Evolutionary conservation across 768 basidiomycete species (phyloP).

Genomic region (Mycena filopes): DNA sequence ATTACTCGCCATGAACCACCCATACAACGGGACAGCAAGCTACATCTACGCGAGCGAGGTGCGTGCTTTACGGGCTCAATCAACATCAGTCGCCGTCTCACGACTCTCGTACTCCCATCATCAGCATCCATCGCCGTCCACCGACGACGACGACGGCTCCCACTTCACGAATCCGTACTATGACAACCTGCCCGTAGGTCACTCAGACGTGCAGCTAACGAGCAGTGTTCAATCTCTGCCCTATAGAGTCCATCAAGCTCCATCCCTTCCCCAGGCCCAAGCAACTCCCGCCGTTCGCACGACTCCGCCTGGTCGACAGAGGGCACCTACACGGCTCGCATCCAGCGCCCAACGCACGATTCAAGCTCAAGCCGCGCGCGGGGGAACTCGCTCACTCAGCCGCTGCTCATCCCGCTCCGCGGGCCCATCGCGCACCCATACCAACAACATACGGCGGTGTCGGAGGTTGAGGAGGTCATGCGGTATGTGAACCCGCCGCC

Average conservation of each 20-base stretch:
- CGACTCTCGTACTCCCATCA: background rate
- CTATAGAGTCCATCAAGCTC: constrained; percentile 14
- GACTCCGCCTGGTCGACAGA: constrained; percentile 25
- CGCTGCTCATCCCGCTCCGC: constrained; percentile 16
- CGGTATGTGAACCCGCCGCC: background rate
- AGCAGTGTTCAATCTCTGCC: background rate
- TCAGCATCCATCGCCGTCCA: background rate
- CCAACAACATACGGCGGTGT: constrained; percentile 9
- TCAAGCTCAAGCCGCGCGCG: constrained; percentile 2
- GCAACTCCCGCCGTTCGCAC: constrained; percentile 16
- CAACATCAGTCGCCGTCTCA: too few relatives aligned
- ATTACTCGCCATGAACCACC: constrained; percentile 7
- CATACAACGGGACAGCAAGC: constrained; percentile 22
- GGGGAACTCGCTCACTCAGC: constrained; percentile 3
- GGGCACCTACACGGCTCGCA: constrained; percentile 27
- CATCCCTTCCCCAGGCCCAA: background rate
- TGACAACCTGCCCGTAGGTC: background rate
- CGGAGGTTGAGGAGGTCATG: too few relatives aligned
- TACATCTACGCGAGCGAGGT: constrained; percentile 28
- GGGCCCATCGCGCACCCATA: constrained; percentile 14
- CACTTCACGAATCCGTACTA: too few relatives aligned
- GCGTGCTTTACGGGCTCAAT: background rate
- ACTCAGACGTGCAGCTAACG: too few relatives aligned
- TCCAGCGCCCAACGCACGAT: constrained; percentile 12
- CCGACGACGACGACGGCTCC: too few relatives aligned